phyloP scores from a whole-genome alignment of 495 filamentous ascomycete genomes.

The Penicillium lividum region DNA sequence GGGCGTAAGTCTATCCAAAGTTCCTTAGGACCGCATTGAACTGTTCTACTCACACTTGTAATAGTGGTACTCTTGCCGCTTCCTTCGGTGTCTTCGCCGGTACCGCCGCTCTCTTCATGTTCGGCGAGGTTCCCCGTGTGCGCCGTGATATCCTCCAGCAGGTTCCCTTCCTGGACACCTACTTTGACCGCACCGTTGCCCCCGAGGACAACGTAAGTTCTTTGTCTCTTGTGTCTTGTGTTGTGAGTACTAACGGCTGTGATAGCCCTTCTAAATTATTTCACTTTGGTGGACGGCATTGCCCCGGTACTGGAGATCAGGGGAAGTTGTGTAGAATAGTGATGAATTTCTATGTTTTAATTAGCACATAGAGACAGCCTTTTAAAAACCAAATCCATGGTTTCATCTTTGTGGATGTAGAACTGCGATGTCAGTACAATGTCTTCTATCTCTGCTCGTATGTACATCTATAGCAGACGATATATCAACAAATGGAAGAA shows the following conservation, averaged over 20 bases:
- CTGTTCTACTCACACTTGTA: conserved; percentile 10
- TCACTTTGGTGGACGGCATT: conserved; percentile 15
- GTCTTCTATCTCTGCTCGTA: too few species aligned
- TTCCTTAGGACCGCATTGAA: background rate
- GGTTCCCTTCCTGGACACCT: conserved; percentile 60
- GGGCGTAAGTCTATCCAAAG: conserved; percentile 47
- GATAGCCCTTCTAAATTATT: conserved; percentile 46
- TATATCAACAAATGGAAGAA: background rate
- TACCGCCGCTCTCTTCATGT: conserved; percentile 68
- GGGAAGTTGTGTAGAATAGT: conserved; percentile 24
- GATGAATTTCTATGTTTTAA: conserved; percentile 30
- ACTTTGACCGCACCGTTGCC: conserved; percentile 58
- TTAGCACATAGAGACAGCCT: conserved; percentile 42
- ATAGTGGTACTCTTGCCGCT: conserved; percentile 55
- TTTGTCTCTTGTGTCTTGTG: background rate
- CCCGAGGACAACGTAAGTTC: conserved; percentile 64
- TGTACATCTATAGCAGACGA: background rate
- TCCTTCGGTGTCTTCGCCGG: conserved; percentile 63
- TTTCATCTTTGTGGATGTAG: conserved; percentile 14
- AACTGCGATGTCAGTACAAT: too few species aligned
- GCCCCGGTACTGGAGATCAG: conserved; percentile 9
- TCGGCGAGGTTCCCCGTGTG: conserved; percentile 69
- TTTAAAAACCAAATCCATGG: conserved; percentile 11
- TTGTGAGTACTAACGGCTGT: conserved; percentile 23
- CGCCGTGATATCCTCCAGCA: conserved; percentile 65